phyloP scores from a whole-genome alignment of 2,329 filamentous ascomycete species.

The Raffaelea deltoideospora region DNA sequence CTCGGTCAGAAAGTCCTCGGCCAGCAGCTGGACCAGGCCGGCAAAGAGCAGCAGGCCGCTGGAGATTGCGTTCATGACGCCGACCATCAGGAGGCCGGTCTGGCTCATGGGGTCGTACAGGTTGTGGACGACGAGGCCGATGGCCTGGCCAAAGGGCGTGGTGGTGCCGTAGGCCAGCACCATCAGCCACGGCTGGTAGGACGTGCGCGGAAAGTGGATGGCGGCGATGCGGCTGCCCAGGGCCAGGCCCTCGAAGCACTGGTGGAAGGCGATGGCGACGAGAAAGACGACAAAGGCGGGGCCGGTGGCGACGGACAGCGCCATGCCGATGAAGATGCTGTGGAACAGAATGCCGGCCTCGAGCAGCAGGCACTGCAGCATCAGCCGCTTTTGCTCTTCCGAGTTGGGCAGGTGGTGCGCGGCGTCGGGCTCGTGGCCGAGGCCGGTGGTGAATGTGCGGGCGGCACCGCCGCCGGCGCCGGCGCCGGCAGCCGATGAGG shows the following conservation, averaged over 20 bases:
- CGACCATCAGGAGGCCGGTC: slow-evolving; percentile 64
- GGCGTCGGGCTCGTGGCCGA: slow-evolving; percentile 10
- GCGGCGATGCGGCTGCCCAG: slow-evolving; percentile 74
- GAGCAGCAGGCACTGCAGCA: slow-evolving; percentile 64
- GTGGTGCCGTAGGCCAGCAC: slow-evolving; percentile 61
- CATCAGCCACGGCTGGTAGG: slow-evolving; percentile 70
- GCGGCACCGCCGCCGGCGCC: slow-evolving; percentile 1
- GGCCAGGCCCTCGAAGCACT: slow-evolving; percentile 79
- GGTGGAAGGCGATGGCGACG: slow-evolving; percentile 68
- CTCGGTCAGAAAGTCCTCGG: slow-evolving; percentile 68
- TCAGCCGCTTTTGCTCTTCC: slow-evolving; percentile 48
- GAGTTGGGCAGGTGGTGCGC: slow-evolving; percentile 18
- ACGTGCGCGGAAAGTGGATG: slow-evolving; percentile 60
- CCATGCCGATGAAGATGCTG: slow-evolving; percentile 78
- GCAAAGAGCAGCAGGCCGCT: slow-evolving; percentile 69
- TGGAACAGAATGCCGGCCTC: slow-evolving; percentile 78
- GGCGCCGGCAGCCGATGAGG: slow-evolving; percentile 7
- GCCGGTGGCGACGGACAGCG: slow-evolving; percentile 65
- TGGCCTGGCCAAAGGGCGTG: slow-evolving; percentile 71
- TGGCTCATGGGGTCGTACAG: slow-evolving; percentile 68
- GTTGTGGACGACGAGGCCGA: slow-evolving; percentile 62
- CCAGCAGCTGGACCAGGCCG: slow-evolving; percentile 67
- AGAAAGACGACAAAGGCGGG: slow-evolving; percentile 68
- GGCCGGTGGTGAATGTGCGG: neutral
- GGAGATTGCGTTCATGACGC: slow-evolving; percentile 76